Percentiles rank a stretch among this genome's conserved stretches.
phyloP scores from a whole-genome alignment of 2,329 filamentous ascomycete genomes.

The Decorospora gaudefroyi region DNA sequence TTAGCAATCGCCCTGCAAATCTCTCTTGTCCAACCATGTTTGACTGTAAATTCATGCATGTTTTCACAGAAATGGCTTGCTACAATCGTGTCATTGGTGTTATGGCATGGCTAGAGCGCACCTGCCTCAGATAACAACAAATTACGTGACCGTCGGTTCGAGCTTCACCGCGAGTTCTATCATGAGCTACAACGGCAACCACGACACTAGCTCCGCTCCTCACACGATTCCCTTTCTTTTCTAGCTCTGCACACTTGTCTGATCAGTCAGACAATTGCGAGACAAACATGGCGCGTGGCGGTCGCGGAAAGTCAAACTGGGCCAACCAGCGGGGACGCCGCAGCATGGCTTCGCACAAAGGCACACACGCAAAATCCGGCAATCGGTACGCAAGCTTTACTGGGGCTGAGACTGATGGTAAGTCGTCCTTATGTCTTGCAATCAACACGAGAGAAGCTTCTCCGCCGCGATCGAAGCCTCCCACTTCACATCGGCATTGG shows the following conservation, averaged over 20 bases:
- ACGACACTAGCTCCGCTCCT: neutral
- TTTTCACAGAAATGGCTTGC: too few relatives aligned
- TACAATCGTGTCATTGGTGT: too few relatives aligned
- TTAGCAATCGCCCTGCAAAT: too few relatives aligned
- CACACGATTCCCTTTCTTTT: neutral
- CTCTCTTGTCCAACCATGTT: too few relatives aligned
- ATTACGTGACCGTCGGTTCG: neutral
- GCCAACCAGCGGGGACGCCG: constrained; percentile 6
- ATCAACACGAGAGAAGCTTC: neutral
- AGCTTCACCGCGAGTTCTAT: neutral
- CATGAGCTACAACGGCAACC: neutral
- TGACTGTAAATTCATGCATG: too few relatives aligned
- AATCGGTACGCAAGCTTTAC: constrained; percentile 19
- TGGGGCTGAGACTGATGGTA: constrained; percentile 5
- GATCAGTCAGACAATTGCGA: neutral
- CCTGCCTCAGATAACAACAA: constrained; percentile 9
- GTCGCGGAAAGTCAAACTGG: constrained; percentile 3
- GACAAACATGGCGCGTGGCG: constrained; percentile 17
- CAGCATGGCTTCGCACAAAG: constrained; percentile 3
- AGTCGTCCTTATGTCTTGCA: constrained; percentile 7
- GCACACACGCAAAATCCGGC: neutral
- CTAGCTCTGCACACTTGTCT: neutral
- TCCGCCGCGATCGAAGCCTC: neutral
- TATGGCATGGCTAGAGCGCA: constrained; percentile 4
- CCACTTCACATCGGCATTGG: neutral